Percentiles rank a stretch among this genome's conserved stretches.
phyloP scores from a whole-genome alignment of 306 rosid species.

The Hylodesmum podocarpum region DNA sequence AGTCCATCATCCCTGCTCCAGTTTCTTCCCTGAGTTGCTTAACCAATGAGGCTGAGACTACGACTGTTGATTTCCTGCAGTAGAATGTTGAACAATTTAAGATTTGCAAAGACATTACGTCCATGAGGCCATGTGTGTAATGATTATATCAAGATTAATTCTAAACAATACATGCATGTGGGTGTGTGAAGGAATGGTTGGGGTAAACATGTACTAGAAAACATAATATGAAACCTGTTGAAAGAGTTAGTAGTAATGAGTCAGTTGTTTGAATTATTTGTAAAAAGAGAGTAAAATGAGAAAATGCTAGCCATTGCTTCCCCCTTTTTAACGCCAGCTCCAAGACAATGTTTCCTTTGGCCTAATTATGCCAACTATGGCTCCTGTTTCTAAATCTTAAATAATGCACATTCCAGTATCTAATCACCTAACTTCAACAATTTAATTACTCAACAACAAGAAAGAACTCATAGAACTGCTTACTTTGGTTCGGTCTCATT shows the following conservation, averaged over 20 bases:
- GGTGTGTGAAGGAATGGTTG: neutral
- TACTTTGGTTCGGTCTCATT: slow-evolving; percentile 71
- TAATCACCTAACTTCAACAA: neutral
- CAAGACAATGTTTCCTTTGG: neutral
- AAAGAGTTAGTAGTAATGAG: neutral
- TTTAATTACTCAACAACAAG: slow-evolving; percentile 11
- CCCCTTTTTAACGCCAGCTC: neutral
- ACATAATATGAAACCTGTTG: neutral
- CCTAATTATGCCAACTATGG: neutral
- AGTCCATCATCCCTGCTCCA: slow-evolving; percentile 99
- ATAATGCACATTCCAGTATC: neutral
- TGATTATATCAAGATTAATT: neutral
- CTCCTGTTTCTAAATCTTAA: slow-evolving; percentile 1
- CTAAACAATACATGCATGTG: neutral
- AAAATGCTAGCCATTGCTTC: neutral
- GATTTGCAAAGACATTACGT: neutral
- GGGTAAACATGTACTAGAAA: neutral
- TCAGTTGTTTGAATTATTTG: neutral
- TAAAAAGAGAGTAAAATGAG: neutral
- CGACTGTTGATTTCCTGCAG: slow-evolving; percentile 67
- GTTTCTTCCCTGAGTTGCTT: slow-evolving; percentile 93
- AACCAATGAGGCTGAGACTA: slow-evolving; percentile 74
- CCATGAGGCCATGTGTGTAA: too few relatives aligned
- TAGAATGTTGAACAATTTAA: slow-evolving; percentile 25
- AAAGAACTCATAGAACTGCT: slow-evolving; percentile 31